Percentiles rank a stretch among this genome's conserved stretches.
phyloP scores from a whole-genome alignment of 2,329 filamentous ascomycete species.

The Orbilia quercus region DNA sequence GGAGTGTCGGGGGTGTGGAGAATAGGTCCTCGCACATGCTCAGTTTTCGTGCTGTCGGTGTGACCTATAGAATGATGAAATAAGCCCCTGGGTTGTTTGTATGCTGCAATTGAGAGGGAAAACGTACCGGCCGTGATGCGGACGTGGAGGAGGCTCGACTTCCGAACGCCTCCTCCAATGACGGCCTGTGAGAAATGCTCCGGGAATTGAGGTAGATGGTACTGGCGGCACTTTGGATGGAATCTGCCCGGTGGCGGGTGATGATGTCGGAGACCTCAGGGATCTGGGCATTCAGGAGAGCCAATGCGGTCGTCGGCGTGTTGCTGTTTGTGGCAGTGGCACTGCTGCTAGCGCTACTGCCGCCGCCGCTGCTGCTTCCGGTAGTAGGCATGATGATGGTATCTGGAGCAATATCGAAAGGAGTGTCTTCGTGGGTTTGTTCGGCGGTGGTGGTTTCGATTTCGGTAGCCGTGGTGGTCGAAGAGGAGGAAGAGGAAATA shows the following conservation, averaged over 20 bases:
- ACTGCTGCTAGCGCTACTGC: slow-evolving; percentile 12
- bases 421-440: slow-evolving; percentile 1
- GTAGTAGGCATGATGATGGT: slow-evolving; percentile 36
- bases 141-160: slow-evolving; percentile 41
- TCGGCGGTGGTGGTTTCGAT: slow-evolving; percentile 21
- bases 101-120: neutral
- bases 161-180: slow-evolving; percentile 44
- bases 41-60: slow-evolving; percentile 42
- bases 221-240: slow-evolving; percentile 47
- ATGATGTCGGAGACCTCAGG: slow-evolving; percentile 34
- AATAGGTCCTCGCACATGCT: slow-evolving; percentile 54
- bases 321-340: slow-evolving; percentile 22
- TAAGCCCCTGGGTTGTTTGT: slow-evolving; percentile 33
- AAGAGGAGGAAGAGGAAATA: slow-evolving; percentile 6
- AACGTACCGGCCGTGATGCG: slow-evolving; percentile 43
- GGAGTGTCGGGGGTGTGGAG: slow-evolving; percentile 45
- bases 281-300: slow-evolving; percentile 26
- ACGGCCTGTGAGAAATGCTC: slow-evolving; percentile 35
- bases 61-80: slow-evolving; percentile 38
- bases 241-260: slow-evolving; percentile 42
- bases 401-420: slow-evolving; percentile 7
- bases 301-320: slow-evolving; percentile 6
- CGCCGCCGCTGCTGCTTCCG: slow-evolving; percentile 26
- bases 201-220: slow-evolving; percentile 48
- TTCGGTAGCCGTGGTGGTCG: slow-evolving; percentile 7